phyloP scores from a whole-genome alignment of 1,284 basidiomycete species.

The Marasmius tenuissimus region DNA sequence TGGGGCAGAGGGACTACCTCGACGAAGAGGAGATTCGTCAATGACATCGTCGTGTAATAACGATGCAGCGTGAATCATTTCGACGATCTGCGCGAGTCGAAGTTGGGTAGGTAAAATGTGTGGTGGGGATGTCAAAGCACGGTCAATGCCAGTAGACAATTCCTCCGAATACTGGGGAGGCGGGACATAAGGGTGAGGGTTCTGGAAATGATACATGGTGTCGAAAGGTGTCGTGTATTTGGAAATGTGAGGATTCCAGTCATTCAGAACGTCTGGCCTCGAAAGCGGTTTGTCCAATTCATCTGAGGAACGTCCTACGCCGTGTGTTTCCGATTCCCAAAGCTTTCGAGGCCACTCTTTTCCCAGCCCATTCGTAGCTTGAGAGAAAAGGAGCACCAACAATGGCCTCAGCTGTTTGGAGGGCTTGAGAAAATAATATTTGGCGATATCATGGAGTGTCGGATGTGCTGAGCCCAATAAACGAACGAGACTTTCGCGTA shows the following conservation, averaged over 20 bases:
- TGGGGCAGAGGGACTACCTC: conserved; percentile 84
- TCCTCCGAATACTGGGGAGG: conserved; percentile 22
- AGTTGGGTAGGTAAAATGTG: conserved; percentile 74
- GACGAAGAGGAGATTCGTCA: conserved; percentile 81
- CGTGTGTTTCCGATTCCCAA: conserved; percentile 55
- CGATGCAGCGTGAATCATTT: conserved; percentile 98
- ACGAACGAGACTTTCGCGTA: conserved; percentile 76
- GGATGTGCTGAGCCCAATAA: conserved; percentile 91
- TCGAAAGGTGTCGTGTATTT: conserved; percentile 54
- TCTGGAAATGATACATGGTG: conserved; percentile 28
- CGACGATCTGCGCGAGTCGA: conserved; percentile 93
- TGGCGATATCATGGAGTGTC: conserved; percentile 80
- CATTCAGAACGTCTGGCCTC: conserved; percentile 76
- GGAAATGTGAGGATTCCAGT: conserved; percentile 82
- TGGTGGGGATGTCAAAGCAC: conserved; percentile 59
- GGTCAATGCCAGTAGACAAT: conserved; percentile 63
- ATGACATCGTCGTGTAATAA: conserved; percentile 96
- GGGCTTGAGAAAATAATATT: conserved; percentile 81
- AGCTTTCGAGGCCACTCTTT: conserved; percentile 53
- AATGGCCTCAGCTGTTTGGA: conserved; percentile 83
- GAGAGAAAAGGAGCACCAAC: conserved; percentile 77
- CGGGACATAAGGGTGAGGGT: neutral
- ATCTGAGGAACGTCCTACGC: conserved; percentile 45
- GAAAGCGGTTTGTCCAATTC: conserved; percentile 70
- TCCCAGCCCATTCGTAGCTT: conserved; percentile 83